Base-by-base conservation (phyloP, 176 grass and related monocot genomes). In the Tillandsia fasciculata region DNA sequence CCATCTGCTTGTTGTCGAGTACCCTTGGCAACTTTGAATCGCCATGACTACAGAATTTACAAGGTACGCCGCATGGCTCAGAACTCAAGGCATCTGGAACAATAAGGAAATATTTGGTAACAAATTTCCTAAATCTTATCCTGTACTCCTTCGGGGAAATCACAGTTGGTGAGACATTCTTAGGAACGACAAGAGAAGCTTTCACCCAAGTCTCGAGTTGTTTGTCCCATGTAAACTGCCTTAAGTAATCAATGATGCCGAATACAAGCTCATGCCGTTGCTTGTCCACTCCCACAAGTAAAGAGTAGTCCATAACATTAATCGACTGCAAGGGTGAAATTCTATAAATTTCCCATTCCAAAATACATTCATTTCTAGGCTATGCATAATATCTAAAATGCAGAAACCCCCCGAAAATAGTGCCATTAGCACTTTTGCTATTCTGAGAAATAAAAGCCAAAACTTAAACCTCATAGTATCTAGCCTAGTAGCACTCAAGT, bases 141-240 rank as follows among this genome's bases (percentile, higher is more conserved):
- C 92, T 90, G 74, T 92, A 90, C 26, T 99, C 86, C 76, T 53
- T 93, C n/a, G 89, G 89, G 53, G 89, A 90, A 53, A 92, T 56
- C 11, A 97, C 70, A 42, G 89, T 93, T 76, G 94, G 94, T 64
- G 64, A 83, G 77, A 75, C 78, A 76, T 97, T 97, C 74, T 82
- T 90, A 51, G 77, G 89, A 68, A 90, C 84, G n/a, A 94, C 88
- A 47, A 97, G 78, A 47, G 89, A 92, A 87, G 84, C 54, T 53
- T 92, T 97, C 48, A 87, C 93, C 86, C 86, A 92, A 51, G 89
- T 92, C 72, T 93, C 93, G 48, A 97, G 73, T 64, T 97, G 89
- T 65, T 97, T 97, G 84, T 97, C 93, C 93, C 89, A 92, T 13
- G 89, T 97, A 76, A 85, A 92, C 70, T 97, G 89, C 70, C 94